Conservation (phyloP, 257 asterid genomes). For the Nicotiana noctiflora region DNA sequence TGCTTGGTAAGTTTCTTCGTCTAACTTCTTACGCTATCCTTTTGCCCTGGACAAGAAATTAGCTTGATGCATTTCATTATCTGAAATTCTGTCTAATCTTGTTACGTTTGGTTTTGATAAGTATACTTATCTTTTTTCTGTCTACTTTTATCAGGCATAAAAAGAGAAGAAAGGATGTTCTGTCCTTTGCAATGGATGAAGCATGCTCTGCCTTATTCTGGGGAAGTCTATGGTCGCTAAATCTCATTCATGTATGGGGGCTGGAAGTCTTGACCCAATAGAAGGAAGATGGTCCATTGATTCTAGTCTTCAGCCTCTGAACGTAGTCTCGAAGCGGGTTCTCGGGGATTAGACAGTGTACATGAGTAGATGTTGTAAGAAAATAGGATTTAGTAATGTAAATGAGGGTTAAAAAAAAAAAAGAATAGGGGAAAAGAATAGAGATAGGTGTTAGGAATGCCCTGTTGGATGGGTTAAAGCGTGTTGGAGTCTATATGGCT, state of each 20-base stretch:
- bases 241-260: neutral
- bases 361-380: conserved; percentile 52
- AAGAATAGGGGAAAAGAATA: conserved; percentile 22
- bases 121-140: neutral
- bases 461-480: conserved; percentile 6
- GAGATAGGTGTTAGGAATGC: conserved; percentile 1
- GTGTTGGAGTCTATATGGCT: conserved; percentile 4
- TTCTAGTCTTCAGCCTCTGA: conserved; percentile 4
- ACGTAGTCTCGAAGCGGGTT: conserved; percentile 13
- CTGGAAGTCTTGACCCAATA: conserved; percentile 7
- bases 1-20: conserved; percentile 24
- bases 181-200: neutral
- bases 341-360: conserved; percentile 36
- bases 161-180: neutral
- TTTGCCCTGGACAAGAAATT: neutral
- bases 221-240: neutral
- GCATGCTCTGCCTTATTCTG: neutral
- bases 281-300: neutral
- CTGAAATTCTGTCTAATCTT: neutral
- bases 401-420: conserved; percentile 29
- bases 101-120: neutral
- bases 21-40: neutral
- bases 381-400: conserved; percentile 43
- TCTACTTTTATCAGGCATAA: neutral
- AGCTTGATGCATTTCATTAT: neutral